Evolutionary conservation across 164 flowering plant species (phyloP).

Genomic region (Umbellularia californica): DNA sequence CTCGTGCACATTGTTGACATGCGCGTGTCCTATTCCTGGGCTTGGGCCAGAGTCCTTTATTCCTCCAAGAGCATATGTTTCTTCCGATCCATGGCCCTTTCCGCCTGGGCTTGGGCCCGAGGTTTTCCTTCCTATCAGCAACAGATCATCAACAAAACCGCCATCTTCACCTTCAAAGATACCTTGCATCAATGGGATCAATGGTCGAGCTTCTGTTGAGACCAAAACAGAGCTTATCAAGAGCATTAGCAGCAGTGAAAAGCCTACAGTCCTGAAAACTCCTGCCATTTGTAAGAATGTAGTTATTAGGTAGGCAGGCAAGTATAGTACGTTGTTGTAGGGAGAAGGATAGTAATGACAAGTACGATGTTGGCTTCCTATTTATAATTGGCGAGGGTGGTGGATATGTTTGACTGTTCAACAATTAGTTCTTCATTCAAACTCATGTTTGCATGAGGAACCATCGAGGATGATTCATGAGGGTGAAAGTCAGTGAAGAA

Average conservation of each 20-base stretch:
- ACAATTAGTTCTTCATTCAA: too few species aligned
- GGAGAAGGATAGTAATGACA: too few species aligned
- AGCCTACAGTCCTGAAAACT: neutral
- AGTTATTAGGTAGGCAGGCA: too few species aligned
- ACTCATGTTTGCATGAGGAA: too few species aligned
- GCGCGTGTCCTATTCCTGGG: slow-evolving; percentile 7
- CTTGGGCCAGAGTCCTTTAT: slow-evolving; percentile 9
- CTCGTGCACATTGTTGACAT: neutral
- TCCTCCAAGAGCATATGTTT: slow-evolving; percentile 3
- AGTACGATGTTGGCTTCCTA: too few species aligned
- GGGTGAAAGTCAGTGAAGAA: too few species aligned
- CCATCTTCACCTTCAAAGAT: neutral
- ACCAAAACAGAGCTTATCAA: neutral
- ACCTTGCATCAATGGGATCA: neutral
- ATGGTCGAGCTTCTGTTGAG: neutral
- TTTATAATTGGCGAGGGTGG: too few species aligned
- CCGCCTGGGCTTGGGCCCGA: slow-evolving; percentile 7
- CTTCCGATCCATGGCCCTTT: neutral
- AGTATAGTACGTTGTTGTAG: too few species aligned
- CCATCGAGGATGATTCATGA: too few species aligned
- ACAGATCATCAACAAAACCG: neutral
- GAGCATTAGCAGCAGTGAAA: neutral
- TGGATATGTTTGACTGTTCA: too few species aligned
- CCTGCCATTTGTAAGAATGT: neutral
- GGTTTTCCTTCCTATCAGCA: neutral